phyloP scores from a whole-genome alignment of 2,329 filamentous ascomycete genomes.

The Pyricularia grisea region DNA sequence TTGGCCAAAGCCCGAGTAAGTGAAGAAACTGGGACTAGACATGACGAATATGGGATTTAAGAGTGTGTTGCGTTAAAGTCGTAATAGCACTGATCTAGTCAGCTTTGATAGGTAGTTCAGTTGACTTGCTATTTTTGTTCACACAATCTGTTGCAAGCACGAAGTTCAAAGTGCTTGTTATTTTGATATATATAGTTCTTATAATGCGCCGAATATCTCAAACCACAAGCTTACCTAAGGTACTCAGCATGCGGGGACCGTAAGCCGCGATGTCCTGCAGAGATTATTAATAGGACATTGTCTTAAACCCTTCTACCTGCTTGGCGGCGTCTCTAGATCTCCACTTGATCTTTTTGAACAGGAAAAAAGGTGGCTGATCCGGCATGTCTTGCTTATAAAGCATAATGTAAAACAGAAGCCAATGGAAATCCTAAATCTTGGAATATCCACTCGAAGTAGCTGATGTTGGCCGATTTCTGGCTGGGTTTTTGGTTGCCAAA shows the following conservation, averaged over 20 bases:
- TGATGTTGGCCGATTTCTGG: too few species aligned
- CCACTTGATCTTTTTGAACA: too few species aligned
- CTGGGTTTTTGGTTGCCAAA: too few species aligned
- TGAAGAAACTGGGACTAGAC: constrained; percentile 14
- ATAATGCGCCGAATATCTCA: not conserved
- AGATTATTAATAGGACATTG: not conserved
- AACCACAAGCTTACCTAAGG: not conserved
- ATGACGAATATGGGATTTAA: not conserved
- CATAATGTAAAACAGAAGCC: too few species aligned
- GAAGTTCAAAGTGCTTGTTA: too few species aligned
- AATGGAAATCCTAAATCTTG: too few species aligned
- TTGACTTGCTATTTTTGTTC: not conserved
- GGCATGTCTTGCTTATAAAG: too few species aligned
- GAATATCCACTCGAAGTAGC: too few species aligned
- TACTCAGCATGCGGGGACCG: not conserved
- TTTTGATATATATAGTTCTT: not conserved
- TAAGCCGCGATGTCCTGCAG: not conserved
- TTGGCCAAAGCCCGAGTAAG: constrained; percentile 23
- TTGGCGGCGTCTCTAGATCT: too few species aligned
- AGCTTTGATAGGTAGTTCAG: not conserved
- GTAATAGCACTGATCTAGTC: not conserved
- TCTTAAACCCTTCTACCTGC: too few species aligned
- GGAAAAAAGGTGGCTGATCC: too few species aligned
- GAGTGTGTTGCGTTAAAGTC: not conserved
- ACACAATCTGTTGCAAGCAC: not conserved